Percentiles rank a stretch among this genome's conserved stretches.
Conservation (phyloP, 768 basidiomycete genomes). For the Calocybe gangraenosa region DNA sequence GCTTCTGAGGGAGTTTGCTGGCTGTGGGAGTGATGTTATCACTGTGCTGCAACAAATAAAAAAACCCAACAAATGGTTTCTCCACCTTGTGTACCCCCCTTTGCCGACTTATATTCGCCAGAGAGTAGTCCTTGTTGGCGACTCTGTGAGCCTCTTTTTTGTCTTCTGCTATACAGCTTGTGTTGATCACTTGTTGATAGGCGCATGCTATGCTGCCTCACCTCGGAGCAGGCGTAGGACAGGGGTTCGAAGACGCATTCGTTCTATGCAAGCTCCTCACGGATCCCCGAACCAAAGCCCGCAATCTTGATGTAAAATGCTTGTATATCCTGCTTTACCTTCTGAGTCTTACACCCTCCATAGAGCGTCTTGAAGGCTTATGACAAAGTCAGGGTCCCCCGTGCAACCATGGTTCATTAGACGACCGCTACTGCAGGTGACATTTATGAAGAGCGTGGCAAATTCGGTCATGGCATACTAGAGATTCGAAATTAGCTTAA, state of each 20-base stretch:
- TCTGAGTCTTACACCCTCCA: neutral
- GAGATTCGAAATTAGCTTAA: slow-evolving; percentile 30
- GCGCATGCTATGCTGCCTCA: slow-evolving; percentile 61
- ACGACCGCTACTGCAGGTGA: slow-evolving; percentile 37
- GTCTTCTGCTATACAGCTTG: too few relatives aligned
- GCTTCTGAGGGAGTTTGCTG: slow-evolving; percentile 35
- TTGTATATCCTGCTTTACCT: slow-evolving; percentile 7
- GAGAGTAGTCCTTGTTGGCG: slow-evolving; percentile 46
- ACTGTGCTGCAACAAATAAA: slow-evolving; percentile 38
- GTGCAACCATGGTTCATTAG: slow-evolving; percentile 45
- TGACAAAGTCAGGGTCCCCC: slow-evolving; percentile 38
- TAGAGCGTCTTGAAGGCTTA: slow-evolving; percentile 46
- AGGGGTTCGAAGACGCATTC: slow-evolving; percentile 55
- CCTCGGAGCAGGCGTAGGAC: slow-evolving; percentile 54
- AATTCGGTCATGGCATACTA: slow-evolving; percentile 23
- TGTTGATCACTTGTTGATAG: slow-evolving; percentile 17
- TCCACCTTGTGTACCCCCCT: slow-evolving; percentile 45
- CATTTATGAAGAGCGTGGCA: slow-evolving; percentile 38
- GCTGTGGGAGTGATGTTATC: slow-evolving; percentile 42
- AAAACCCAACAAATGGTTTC: slow-evolving; percentile 46
- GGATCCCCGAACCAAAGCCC: slow-evolving; percentile 33
- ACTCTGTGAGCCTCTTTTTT: slow-evolving; percentile 34
- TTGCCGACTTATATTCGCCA: slow-evolving; percentile 40
- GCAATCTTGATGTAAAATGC: slow-evolving; percentile 37
- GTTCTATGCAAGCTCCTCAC: slow-evolving; percentile 41